Percentiles rank a stretch among this genome's conserved stretches.
Conservation (phyloP, 2,329 filamentous ascomycete genomes). For the Cercospora citrullina region DNA sequence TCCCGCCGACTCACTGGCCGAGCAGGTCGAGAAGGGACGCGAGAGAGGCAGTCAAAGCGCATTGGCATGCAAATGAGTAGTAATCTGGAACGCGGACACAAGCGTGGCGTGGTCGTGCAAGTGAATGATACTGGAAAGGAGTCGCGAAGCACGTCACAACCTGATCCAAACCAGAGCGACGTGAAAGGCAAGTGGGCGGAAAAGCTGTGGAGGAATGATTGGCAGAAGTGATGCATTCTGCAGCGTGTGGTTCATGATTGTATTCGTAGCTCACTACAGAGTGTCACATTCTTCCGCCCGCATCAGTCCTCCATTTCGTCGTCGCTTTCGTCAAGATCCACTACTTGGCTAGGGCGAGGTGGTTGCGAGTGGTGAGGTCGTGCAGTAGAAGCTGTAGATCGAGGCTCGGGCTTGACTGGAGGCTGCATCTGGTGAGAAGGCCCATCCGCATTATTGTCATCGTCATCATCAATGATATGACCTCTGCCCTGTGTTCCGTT, state of each 20-base stretch:
- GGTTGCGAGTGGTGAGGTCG: constrained; percentile 1
- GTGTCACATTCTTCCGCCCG: neutral
- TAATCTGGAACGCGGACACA: constrained; percentile 25
- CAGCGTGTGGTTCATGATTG: neutral
- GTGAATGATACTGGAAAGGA: constrained; percentile 35
- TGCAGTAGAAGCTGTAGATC: constrained; percentile 16
- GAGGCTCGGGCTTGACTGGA: constrained; percentile 22
- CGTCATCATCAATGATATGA: constrained; percentile 35
- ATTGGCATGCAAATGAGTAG: constrained; percentile 28
- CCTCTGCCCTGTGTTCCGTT: constrained; percentile 29
- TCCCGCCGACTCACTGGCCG: constrained; percentile 50
- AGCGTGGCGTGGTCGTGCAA: constrained; percentile 31
- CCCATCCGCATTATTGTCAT: constrained; percentile 26
- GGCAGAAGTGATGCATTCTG: constrained; percentile 26
- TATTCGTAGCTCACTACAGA: neutral
- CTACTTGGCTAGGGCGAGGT: constrained; percentile 20
- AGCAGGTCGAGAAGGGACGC: constrained; percentile 19
- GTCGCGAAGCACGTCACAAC: constrained; percentile 13
- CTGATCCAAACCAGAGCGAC: constrained; percentile 12
- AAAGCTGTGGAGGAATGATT: constrained; percentile 32
- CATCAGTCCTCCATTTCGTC: constrained; percentile 24
- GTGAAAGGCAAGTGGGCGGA: constrained; percentile 24
- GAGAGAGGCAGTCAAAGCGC: constrained; percentile 26
- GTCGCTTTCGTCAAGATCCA: constrained; percentile 25
- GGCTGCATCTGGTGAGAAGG: constrained; percentile 8